phyloP scores from a whole-genome alignment of 163 green algal genomes.

The Scenedesmus sp. region DNA sequence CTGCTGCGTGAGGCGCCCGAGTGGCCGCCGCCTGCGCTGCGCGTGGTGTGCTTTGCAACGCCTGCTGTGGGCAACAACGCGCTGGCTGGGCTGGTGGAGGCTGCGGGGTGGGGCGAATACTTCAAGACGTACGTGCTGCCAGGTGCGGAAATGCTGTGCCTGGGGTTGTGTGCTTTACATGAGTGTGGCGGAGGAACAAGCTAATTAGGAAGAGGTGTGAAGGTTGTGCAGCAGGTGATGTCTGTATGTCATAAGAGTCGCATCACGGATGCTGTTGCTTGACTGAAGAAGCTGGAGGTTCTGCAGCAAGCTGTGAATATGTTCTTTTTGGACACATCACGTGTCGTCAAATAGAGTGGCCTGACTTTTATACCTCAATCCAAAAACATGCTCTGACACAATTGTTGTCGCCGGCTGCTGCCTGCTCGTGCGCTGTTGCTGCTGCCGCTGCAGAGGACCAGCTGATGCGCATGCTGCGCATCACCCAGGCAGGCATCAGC shows the following conservation, averaged over 20 bases:
- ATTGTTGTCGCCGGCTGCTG: no score
- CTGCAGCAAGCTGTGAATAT: no score
- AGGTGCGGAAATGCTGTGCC: constrained; percentile 45
- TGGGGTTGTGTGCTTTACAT: neutral
- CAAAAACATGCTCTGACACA: no score
- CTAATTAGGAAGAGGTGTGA: no score
- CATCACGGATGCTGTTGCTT: no score
- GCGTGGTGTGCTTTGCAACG: constrained; percentile 80
- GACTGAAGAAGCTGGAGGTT: no score
- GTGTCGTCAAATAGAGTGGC: no score
- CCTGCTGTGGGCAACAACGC: constrained; percentile 84
- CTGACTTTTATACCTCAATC: no score
- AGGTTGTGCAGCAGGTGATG: no score
- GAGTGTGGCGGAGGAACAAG: no score
- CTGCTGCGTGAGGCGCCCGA: constrained; percentile 61
- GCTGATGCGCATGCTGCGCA: constrained; percentile 60
- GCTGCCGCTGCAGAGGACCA: constrained; percentile 56
- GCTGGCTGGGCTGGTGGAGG: constrained; percentile 70
- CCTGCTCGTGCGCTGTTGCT: neutral
- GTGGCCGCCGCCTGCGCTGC: constrained; percentile 54
- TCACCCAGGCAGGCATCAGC: constrained; percentile 38
- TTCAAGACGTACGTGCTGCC: constrained; percentile 80
- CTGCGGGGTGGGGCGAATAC: constrained; percentile 68
- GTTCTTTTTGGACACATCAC: no score
- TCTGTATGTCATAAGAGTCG: no score